Evolutionary conservation across 306 rosid species (phyloP).

Genomic region (Vigna hirtella): DNA sequence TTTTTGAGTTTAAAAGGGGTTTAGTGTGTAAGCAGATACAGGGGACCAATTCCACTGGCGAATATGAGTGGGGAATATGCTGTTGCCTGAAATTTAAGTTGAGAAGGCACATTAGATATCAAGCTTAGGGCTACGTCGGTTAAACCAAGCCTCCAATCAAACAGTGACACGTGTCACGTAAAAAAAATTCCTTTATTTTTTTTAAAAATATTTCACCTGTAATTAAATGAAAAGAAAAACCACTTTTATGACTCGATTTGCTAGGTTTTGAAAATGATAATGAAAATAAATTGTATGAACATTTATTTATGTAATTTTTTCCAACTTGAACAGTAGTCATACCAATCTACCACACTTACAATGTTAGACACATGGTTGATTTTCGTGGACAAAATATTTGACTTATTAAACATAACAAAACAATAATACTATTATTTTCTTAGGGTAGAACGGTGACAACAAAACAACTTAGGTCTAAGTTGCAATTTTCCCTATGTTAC

Average conservation of each 20-base stretch:
- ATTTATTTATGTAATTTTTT: not conserved
- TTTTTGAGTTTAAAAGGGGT: not conserved
- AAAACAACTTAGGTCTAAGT: too few relatives aligned
- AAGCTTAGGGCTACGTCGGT: conserved; percentile 44
- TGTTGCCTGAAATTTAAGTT: conserved; percentile 19
- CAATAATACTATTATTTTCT: not conserved
- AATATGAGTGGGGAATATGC: conserved; percentile 51
- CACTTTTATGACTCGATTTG: not conserved
- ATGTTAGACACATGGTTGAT: not conserved
- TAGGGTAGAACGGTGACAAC: too few relatives aligned
- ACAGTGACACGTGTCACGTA: not conserved
- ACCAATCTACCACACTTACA: too few relatives aligned
- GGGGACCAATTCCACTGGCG: not conserved
- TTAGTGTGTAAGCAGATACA: conserved; percentile 2
- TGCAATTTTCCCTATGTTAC: too few relatives aligned
- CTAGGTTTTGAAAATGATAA: not conserved
- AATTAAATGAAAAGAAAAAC: not conserved
- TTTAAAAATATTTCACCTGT: not conserved
- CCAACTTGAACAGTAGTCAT: too few relatives aligned
- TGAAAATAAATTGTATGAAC: not conserved
- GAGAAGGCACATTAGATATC: conserved; percentile 12
- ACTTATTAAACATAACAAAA: not conserved
- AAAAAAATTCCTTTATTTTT: not conserved
- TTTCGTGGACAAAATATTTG: not conserved
- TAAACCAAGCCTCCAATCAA: not conserved